Percentiles rank a stretch among this genome's conserved stretches.
Conservation (phyloP, 345 rosid genomes). For the Sonneratia alba region DNA sequence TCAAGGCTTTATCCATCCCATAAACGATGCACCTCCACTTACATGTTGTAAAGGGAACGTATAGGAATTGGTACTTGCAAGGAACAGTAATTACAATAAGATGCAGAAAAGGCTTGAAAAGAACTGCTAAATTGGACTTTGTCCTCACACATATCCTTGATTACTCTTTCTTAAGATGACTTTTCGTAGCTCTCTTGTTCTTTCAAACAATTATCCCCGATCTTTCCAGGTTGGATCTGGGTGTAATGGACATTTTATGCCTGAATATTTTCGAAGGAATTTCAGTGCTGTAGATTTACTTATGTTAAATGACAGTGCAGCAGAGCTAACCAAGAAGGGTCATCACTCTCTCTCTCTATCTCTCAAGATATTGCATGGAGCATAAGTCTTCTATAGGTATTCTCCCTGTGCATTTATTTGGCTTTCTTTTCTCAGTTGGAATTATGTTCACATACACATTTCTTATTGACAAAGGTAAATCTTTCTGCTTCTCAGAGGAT, state of each 20-base stretch:
- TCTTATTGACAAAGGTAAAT: background rate
- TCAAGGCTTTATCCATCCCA: constrained; percentile 39
- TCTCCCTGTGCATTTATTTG: background rate
- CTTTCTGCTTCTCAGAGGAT: constrained; percentile 12
- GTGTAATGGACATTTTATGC: constrained; percentile 11
- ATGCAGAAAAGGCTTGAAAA: too few relatives aligned
- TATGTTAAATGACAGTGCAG: constrained; percentile 21
- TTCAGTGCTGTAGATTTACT: constrained; percentile 17
- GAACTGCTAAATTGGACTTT: too few relatives aligned
- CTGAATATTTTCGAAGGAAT: constrained; percentile 24
- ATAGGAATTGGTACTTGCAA: constrained; percentile 39
- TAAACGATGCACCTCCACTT: constrained; percentile 37
- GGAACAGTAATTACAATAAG: too few relatives aligned
- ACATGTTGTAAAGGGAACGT: constrained; percentile 51
- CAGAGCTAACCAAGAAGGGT: constrained; percentile 19
- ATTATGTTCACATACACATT: background rate
- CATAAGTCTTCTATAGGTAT: background rate
- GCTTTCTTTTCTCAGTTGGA: background rate
- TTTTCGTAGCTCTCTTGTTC: too few relatives aligned
- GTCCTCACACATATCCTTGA: background rate
- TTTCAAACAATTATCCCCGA: too few relatives aligned
- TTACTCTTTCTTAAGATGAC: background rate
- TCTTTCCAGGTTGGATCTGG: constrained; percentile 1
- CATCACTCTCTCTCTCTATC: constrained; percentile 20
- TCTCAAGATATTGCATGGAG: background rate